Conservation (phyloP, 2,329 filamentous ascomycete genomes). For the Ceratocystis alfenasii region DNA sequence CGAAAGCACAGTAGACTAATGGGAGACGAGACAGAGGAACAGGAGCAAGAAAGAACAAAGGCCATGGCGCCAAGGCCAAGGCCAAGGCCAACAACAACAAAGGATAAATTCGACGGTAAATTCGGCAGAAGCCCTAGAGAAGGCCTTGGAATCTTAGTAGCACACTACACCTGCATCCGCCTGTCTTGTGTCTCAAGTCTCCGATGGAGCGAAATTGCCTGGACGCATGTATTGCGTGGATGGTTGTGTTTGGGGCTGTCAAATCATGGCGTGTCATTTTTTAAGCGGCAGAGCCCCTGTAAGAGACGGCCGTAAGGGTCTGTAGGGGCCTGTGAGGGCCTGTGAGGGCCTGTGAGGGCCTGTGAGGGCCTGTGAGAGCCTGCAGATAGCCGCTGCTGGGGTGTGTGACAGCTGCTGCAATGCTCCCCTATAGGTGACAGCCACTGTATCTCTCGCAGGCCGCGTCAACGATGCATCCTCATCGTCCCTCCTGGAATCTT, state of each 20-base stretch:
- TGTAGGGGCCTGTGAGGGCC: too few species aligned
- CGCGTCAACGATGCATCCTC: too few species aligned
- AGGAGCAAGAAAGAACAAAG: neutral
- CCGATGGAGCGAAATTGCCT: neutral
- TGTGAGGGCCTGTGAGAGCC: too few species aligned
- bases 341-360: too few species aligned
- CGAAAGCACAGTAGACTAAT: neutral
- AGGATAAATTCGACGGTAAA: neutral
- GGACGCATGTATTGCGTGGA: neutral
- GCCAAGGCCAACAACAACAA: neutral
- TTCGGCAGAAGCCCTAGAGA: neutral
- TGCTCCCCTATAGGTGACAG: too few species aligned
- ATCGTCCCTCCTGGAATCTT: too few species aligned
- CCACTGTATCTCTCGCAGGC: too few species aligned
- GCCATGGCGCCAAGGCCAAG: neutral
- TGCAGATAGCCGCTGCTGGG: too few species aligned
- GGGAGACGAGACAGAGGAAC: neutral
- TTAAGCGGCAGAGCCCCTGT: neutral
- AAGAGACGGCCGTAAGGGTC: neutral
- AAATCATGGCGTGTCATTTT: neutral
- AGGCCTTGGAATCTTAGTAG: neutral
- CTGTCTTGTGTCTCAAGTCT: slow-evolving; percentile 1
- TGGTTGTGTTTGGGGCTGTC: neutral
- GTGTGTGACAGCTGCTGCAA: too few species aligned
- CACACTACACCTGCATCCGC: neutral